Evolutionary conservation across 352 stramenopile species (phyloP).

Genomic region (Globisporangium perplexum): DNA sequence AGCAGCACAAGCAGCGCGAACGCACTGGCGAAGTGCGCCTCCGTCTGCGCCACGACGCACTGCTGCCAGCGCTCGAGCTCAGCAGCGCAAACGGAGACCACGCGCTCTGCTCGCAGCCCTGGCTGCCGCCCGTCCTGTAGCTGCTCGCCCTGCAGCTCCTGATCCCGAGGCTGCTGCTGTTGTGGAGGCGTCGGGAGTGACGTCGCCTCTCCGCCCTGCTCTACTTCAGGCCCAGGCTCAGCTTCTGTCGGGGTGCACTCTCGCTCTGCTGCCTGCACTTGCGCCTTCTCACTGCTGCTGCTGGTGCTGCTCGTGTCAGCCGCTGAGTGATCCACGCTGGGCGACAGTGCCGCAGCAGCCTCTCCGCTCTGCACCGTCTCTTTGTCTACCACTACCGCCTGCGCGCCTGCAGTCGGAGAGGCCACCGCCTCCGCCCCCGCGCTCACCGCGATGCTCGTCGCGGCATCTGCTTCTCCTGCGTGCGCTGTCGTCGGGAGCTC

Average conservation of each 20-base stretch:
- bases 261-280: neutral
- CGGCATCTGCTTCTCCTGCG: neutral
- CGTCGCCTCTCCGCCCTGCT: neutral
- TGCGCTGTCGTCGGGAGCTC: neutral
- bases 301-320: neutral
- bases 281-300: neutral
- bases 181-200: neutral
- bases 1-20: slow-evolving; percentile 4
- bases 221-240: neutral
- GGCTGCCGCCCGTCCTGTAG: neutral
- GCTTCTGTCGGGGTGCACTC: neutral
- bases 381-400: neutral
- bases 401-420: neutral
- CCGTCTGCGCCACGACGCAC: slow-evolving; percentile 46
- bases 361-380: neutral
- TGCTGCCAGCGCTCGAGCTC: slow-evolving; percentile 64
- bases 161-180: neutral
- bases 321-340: neutral
- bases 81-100: slow-evolving; percentile 38
- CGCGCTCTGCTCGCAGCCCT: slow-evolving; percentile 11
- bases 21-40: slow-evolving; percentile 66
- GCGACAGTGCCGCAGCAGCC: too few species aligned
- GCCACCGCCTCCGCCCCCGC: neutral
- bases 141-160: neutral
- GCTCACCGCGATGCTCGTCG: neutral